Evolutionary conservation across 2,329 filamentous ascomycete species (phyloP).

Genomic region (Hymenoscyphus occultus): DNA sequence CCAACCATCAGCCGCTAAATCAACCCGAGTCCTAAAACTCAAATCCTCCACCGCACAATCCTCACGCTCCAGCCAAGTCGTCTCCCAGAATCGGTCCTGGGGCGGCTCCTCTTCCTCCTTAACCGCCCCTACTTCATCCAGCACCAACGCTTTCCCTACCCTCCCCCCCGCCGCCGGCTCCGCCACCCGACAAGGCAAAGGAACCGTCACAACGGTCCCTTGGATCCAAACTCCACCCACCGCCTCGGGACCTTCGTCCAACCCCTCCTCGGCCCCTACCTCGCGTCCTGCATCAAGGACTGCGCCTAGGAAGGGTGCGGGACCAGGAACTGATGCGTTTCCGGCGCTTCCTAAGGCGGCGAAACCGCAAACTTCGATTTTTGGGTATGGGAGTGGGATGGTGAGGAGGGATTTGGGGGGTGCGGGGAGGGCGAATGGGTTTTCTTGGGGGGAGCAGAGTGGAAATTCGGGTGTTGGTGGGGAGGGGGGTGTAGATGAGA

Average conservation of each 20-base stretch:
- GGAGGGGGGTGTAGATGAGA: constrained; percentile 14
- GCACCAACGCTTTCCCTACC: constrained; percentile 44
- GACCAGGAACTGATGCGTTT: constrained; percentile 59
- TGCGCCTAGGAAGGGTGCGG: constrained; percentile 13
- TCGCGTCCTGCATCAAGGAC: constrained; percentile 21
- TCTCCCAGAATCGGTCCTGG: constrained; percentile 56
- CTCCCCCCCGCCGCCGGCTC: constrained; percentile 35
- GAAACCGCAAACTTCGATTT: constrained; percentile 62
- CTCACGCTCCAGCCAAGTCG: constrained; percentile 54
- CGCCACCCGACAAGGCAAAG: constrained; percentile 17
- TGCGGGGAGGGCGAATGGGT: constrained; percentile 29
- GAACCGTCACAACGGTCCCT: constrained; percentile 33
- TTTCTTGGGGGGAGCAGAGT: constrained; percentile 28
- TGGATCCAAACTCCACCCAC: constrained; percentile 36
- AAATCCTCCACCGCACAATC: constrained; percentile 70
- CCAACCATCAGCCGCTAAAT: constrained; percentile 40
- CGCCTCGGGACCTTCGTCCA: constrained; percentile 30
- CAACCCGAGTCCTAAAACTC: constrained; percentile 59
- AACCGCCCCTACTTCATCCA: constrained; percentile 21
- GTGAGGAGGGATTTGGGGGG: constrained; percentile 52
- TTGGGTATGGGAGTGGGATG: constrained; percentile 55
- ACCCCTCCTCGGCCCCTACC: constrained; percentile 38
- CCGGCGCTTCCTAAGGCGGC: constrained; percentile 78
- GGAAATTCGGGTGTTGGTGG: constrained; percentile 26
- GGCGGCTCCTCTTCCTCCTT: constrained; percentile 42